A percentile compares a stretch with the other conserved stretches of the same genome.
Evolutionary conservation across 2,329 filamentous ascomycete genomes (phyloP).

Genomic region (Hypoxylon rubiginosum): DNA sequence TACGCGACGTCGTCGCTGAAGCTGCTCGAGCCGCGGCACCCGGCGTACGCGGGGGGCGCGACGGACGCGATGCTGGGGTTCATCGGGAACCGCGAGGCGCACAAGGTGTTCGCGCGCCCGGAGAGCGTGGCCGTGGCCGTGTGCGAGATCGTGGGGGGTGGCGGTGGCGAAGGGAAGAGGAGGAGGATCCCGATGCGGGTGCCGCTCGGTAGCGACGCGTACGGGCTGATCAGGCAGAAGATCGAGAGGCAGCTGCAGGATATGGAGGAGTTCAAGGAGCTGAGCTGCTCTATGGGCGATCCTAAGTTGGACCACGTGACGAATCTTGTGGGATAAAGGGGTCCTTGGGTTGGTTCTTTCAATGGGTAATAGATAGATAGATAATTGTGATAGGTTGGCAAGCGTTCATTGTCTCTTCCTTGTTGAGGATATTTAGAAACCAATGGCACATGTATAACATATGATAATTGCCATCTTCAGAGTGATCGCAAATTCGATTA

Average conservation of each 20-base stretch:
- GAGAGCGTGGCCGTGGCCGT: conserved; percentile 55
- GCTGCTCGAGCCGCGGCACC: conserved; percentile 53
- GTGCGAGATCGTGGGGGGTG: conserved; percentile 52
- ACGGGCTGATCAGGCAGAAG: conserved; percentile 52
- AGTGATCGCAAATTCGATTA: neutral
- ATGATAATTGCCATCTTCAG: no score
- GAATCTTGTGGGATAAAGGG: conserved; percentile 20
- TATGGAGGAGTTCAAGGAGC: conserved; percentile 44
- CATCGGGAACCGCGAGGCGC: conserved; percentile 42
- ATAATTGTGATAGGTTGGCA: neutral
- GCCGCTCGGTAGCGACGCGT: conserved; percentile 57
- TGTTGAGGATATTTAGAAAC: neutral
- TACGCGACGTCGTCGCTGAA: conserved; percentile 48
- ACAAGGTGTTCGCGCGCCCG: conserved; percentile 50
- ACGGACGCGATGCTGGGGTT: conserved; percentile 48
- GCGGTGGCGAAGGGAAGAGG: no score
- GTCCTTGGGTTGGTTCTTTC: neutral
- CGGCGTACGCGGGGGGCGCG: conserved; percentile 52
- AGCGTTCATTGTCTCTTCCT: neutral
- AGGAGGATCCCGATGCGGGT: conserved; percentile 56
- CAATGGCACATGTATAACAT: neutral
- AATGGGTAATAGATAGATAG: neutral
- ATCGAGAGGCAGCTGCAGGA: conserved; percentile 46
- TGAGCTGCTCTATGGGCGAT: conserved; percentile 47
- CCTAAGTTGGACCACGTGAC: conserved; percentile 7